These are phyloP conservation scores for Stephania cephalantha DNA, from an alignment of 164 flowering plant genomes.

Conservation along the genomic window DNA sequence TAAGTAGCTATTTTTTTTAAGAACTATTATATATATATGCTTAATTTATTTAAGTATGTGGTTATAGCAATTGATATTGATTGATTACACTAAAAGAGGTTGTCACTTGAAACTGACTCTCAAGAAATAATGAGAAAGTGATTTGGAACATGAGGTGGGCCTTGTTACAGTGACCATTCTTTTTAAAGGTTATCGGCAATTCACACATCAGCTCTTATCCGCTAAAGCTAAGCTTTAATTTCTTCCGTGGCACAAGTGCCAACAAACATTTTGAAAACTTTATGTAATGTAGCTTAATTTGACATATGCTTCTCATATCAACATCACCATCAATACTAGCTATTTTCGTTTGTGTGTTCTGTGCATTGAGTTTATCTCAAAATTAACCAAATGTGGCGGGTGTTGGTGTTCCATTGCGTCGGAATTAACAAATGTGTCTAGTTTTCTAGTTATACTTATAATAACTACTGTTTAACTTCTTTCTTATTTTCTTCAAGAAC, in stretches of 20 bases:
- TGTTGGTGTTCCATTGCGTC: too few species aligned
- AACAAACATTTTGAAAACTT: not conserved
- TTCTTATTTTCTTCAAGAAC: too few species aligned
- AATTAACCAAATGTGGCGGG: too few species aligned
- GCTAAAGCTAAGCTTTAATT: not conserved
- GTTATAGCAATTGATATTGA: not conserved
- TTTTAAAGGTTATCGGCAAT: not conserved
- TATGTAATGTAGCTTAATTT: not conserved
- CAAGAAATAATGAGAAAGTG: not conserved
- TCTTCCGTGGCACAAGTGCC: not conserved
- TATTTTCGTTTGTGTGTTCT: too few species aligned
- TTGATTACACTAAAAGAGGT: not conserved
- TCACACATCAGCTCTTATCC: not conserved
- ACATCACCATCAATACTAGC: not conserved
- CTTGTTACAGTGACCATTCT: not conserved
- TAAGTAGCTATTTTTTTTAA: too few species aligned
- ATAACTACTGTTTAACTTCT: too few species aligned
- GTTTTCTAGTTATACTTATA: too few species aligned
- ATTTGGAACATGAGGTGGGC: not conserved
- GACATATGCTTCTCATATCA: not conserved
- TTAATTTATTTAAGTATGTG: too few species aligned
- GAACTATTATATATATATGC: too few species aligned
- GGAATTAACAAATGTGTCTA: too few species aligned
- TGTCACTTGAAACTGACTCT: not conserved
- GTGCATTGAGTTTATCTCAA: too few species aligned